These are phyloP conservation scores for Ogataea zsoltii DNA, from an alignment of 805 yeast species.

Conservation along the genomic window DNA sequence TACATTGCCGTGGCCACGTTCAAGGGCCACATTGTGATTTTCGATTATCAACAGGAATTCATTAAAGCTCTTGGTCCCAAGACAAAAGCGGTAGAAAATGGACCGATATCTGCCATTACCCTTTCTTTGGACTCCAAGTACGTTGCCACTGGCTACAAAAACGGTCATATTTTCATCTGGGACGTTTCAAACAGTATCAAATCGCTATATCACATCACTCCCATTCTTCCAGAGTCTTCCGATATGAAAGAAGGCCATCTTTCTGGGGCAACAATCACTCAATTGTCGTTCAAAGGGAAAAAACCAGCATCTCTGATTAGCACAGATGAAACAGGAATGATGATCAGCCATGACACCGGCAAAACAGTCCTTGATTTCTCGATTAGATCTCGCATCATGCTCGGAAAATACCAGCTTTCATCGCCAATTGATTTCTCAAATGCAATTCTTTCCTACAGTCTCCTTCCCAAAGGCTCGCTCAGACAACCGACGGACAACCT, in stretches of 20 bases:
- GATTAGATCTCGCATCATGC: constrained; percentile 47
- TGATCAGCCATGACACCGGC: constrained; percentile 64
- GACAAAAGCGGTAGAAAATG: constrained; percentile 36
- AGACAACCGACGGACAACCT: constrained; percentile 54
- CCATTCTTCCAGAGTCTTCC: constrained; percentile 28
- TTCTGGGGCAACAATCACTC: constrained; percentile 39
- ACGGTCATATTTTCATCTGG: constrained; percentile 74
- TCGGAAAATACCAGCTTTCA: constrained; percentile 46
- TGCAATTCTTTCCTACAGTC: constrained; percentile 41
- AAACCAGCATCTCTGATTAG: constrained; percentile 58
- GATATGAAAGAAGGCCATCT: constrained; percentile 36
- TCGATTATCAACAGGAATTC: constrained; percentile 66
- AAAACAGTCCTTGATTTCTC: constrained; percentile 55
- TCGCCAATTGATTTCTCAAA: constrained; percentile 14
- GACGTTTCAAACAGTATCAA: constrained; percentile 41
- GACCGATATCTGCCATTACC: constrained; percentile 54
- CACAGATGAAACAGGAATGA: constrained; percentile 56
- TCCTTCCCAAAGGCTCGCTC: constrained; percentile 62
- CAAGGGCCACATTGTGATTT: constrained; percentile 63
- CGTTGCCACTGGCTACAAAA: constrained; percentile 65
- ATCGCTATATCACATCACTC: constrained; percentile 33
- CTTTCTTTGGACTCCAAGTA: constrained; percentile 69
- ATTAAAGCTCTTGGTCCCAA: constrained; percentile 40
- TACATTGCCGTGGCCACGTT: constrained; percentile 68
- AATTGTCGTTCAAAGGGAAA: constrained; percentile 48